phyloP scores from a whole-genome alignment of 2,329 filamentous ascomycete species.

The Stachybotrys echinatus region DNA sequence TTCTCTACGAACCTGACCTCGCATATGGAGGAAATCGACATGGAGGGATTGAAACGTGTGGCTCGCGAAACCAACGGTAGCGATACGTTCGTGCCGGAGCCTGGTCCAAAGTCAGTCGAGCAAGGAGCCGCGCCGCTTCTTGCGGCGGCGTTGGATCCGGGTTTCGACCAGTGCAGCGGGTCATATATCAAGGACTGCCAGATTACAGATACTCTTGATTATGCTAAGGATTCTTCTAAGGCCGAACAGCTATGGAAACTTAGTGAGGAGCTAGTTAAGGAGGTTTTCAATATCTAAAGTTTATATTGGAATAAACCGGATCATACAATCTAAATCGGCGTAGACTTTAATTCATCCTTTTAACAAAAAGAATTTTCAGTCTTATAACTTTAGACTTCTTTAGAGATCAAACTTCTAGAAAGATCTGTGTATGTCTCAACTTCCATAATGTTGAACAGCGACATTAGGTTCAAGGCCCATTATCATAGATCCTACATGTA shows the following conservation, averaged over 20 bases:
- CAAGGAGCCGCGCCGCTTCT: constrained; percentile 12
- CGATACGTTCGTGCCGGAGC: not conserved
- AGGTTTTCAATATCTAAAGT: too few species aligned
- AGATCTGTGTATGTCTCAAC: too few species aligned
- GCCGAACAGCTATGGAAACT: constrained; percentile 11
- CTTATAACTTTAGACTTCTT: too few species aligned
- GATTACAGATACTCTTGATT: not conserved
- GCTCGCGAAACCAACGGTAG: not conserved
- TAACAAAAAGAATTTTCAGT: too few species aligned
- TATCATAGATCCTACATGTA: too few species aligned
- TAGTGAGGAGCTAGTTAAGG: not conserved
- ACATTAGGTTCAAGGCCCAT: too few species aligned
- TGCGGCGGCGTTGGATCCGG: constrained; percentile 12
- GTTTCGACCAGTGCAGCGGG: constrained; percentile 1
- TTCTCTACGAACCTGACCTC: not conserved
- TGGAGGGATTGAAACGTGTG: not conserved
- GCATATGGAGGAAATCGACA: not conserved
- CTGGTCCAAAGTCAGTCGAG: constrained; percentile 5
- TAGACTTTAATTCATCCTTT: too few species aligned
- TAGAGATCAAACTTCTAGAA: too few species aligned
- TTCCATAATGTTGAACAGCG: too few species aligned
- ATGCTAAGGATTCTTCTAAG: constrained; percentile 3
- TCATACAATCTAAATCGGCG: too few species aligned
- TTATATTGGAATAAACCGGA: too few species aligned
- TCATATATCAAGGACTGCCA: constrained; percentile 12